Percentiles rank a stretch among this genome's conserved stretches.
These are phyloP conservation scores for Ganoderma resinaceum DNA, from an alignment of 1,284 basidiomycete species.

Conservation along the genomic window DNA sequence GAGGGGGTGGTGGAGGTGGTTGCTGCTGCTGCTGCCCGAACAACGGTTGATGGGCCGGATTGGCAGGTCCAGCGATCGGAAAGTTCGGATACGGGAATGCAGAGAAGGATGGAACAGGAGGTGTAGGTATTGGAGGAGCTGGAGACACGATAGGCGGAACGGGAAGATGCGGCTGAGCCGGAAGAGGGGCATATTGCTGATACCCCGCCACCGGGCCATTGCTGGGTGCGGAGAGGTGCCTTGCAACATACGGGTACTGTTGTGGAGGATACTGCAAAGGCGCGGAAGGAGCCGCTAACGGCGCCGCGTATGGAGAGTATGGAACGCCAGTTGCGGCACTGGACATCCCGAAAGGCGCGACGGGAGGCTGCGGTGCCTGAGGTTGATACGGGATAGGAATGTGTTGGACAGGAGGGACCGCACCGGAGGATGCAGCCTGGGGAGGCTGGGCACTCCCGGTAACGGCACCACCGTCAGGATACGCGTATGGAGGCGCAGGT, in stretches of 20 bases:
- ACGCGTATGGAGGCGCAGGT: constrained; percentile 14
- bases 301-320: constrained; percentile 13
- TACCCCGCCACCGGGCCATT: constrained; percentile 16
- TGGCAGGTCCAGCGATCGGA: background rate
- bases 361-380: background rate
- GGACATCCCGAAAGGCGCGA: constrained; percentile 10
- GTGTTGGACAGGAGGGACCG: constrained; percentile 7
- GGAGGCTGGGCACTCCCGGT: constrained; percentile 10
- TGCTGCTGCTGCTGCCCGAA: background rate
- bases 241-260: constrained; percentile 13
- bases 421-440: constrained; percentile 17
- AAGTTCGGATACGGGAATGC: background rate
- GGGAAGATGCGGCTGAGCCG: constrained; percentile 4
- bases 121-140: constrained; percentile 1
- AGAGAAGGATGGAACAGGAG: background rate
- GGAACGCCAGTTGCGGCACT: constrained; percentile 1
- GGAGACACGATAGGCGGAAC: constrained; percentile 14
- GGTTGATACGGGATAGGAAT: constrained; percentile 12
- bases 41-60: background rate
- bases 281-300: constrained; percentile 5
- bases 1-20: background rate
- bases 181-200: constrained; percentile 12
- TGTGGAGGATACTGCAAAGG: constrained; percentile 16
- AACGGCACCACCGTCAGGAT: constrained; percentile 6
- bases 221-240: constrained; percentile 3